Evolutionary conservation across 345 rosid species (phyloP).

Genomic region (Eucalyptus leucophloia): DNA sequence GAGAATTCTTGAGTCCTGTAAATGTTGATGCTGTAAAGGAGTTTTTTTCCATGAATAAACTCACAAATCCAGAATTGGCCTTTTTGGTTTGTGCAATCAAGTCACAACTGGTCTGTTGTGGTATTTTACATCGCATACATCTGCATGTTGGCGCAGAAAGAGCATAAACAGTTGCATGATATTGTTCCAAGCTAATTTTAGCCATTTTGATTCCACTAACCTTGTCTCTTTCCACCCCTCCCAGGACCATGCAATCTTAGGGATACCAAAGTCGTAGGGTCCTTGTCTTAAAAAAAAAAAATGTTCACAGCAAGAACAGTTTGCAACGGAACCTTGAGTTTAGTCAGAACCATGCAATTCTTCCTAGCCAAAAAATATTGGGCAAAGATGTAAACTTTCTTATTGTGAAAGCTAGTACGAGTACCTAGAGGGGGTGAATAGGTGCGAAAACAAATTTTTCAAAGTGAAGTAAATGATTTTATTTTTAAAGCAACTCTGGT

Average conservation of each 20-base stretch:
- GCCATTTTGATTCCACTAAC: neutral
- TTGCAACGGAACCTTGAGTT: neutral
- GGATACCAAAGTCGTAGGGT: neutral
- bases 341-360: neutral
- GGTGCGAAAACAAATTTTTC: too few relatives aligned
- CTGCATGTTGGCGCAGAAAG: neutral
- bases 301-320: neutral
- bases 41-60: neutral
- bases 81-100: neutral
- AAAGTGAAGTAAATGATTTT: too few relatives aligned
- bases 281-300: neutral
- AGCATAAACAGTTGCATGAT: neutral
- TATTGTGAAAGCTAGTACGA: too few relatives aligned
- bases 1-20: neutral
- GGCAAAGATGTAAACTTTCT: neutral
- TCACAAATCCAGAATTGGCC: neutral
- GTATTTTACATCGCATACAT: neutral
- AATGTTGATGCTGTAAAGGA: neutral
- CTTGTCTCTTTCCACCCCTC: neutral
- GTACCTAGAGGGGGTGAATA: too few relatives aligned
- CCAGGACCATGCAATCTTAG: neutral
- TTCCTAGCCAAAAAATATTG: neutral
- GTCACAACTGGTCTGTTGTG: neutral
- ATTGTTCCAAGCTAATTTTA: neutral
- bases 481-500: too few relatives aligned